Conservation (phyloP, 2,329 filamentous ascomycete species). For the Teratosphaeria zuluensis region DNA sequence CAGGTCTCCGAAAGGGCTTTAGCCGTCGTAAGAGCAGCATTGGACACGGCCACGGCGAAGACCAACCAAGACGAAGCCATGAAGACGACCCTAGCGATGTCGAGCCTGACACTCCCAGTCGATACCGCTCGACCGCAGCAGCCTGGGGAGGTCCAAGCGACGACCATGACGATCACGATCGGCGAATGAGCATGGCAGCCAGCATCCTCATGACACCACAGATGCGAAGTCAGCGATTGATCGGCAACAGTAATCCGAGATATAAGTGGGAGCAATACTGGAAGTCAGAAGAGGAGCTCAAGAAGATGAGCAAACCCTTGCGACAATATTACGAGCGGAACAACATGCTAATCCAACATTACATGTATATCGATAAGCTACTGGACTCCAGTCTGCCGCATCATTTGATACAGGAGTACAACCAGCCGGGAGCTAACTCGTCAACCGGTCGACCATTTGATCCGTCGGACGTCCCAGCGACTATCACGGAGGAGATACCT, state of each 20-base stretch:
- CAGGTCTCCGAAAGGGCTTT: conserved; percentile 4
- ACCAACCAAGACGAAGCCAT: conserved; percentile 8
- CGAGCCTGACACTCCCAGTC: conserved; percentile 8
- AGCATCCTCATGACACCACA: conserved; percentile 46
- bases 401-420: conserved; percentile 83
- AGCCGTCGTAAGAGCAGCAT: conserved; percentile 11
- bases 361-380: conserved; percentile 83
- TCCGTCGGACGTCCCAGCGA: conserved; percentile 52
- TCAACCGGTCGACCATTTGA: conserved; percentile 1
- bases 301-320: conserved; percentile 60
- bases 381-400: conserved; percentile 89
- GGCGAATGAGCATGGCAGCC: conserved; percentile 34
- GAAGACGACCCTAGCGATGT: conserved; percentile 10
- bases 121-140: conserved; percentile 1
- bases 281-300: conserved; percentile 67
- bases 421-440: conserved; percentile 41
- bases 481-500: conserved; percentile 60
- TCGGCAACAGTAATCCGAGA: conserved; percentile 76
- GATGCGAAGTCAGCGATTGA: conserved; percentile 74
- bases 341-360: conserved; percentile 82
- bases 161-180: conserved; percentile 23
- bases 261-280: conserved; percentile 83
- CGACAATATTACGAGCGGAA: conserved; percentile 81
- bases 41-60: conserved; percentile 8
- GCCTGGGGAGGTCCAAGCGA: conserved; percentile 14